phyloP scores from a whole-genome alignment of 805 yeast species.

The Candida koratica region DNA sequence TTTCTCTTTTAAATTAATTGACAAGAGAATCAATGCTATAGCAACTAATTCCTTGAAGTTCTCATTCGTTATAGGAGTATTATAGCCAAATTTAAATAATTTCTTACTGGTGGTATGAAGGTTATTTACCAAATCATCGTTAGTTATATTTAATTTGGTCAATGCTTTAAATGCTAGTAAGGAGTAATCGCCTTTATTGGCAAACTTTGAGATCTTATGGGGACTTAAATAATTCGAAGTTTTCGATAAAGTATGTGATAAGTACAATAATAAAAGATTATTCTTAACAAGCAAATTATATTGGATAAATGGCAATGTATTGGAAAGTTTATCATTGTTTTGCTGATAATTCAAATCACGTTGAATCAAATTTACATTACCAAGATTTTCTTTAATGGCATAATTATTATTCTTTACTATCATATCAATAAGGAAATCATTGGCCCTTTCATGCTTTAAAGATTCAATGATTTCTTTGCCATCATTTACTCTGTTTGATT shows the following conservation, averaged over 20 bases:
- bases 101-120: conserved; percentile 19
- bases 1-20: conserved; percentile 18
- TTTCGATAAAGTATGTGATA: conserved; percentile 34
- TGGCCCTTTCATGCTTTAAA: conserved; percentile 23
- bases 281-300: conserved; percentile 39
- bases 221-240: conserved; percentile 22
- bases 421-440: conserved; percentile 39
- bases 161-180: conserved; percentile 29
- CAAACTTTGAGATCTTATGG: conserved; percentile 15
- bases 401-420: conserved; percentile 44
- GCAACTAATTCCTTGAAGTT: conserved; percentile 19
- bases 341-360: conserved; percentile 35
- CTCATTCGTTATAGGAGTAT: conserved; percentile 1
- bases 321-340: conserved; percentile 31
- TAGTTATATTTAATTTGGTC: conserved; percentile 24
- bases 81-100: conserved; percentile 18
- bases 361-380: conserved; percentile 28
- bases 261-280: conserved; percentile 39
- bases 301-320: conserved; percentile 35
- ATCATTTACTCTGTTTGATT: conserved; percentile 28
- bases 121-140: conserved; percentile 22
- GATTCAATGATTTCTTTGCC: conserved; percentile 30
- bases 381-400: conserved; percentile 19
- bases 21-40: conserved; percentile 28
- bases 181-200: conserved; percentile 27